Evolutionary conservation across 768 basidiomycete species (phyloP).

Genomic region (Paxillus involutus): DNA sequence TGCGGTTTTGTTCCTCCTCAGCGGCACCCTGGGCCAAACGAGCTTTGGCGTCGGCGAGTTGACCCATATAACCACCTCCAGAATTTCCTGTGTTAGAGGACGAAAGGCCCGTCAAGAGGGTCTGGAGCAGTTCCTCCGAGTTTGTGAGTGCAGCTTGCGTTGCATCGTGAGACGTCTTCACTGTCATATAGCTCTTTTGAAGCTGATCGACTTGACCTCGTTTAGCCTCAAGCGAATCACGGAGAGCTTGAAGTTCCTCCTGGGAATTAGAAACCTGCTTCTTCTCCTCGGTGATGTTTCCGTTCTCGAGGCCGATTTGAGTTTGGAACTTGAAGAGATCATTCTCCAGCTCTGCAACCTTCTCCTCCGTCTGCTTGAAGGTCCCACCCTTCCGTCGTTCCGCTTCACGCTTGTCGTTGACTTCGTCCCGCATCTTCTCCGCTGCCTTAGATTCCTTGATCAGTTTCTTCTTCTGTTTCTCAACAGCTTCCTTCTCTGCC

Average conservation of each 20-base stretch:
- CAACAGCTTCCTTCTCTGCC: slow-evolving; percentile 44
- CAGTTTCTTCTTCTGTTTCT: slow-evolving; percentile 50
- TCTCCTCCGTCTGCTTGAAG: slow-evolving; percentile 80
- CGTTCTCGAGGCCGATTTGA: slow-evolving; percentile 79
- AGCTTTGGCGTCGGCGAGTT: slow-evolving; percentile 82
- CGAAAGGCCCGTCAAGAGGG: slow-evolving; percentile 88
- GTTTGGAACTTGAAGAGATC: slow-evolving; percentile 79
- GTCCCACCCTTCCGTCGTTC: slow-evolving; percentile 94
- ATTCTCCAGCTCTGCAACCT: slow-evolving; percentile 76
- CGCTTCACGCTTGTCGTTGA: slow-evolving; percentile 75
- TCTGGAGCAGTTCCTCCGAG: slow-evolving; percentile 92
- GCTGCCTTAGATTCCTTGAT: slow-evolving; percentile 57
- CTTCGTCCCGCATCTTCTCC: slow-evolving; percentile 64
- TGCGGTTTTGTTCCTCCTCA: slow-evolving; percentile 80
- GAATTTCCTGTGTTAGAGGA: slow-evolving; percentile 62
- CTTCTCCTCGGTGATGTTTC: slow-evolving; percentile 78
- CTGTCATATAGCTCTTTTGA: slow-evolving; percentile 50
- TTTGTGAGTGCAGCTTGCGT: slow-evolving; percentile 62
- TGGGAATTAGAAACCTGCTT: slow-evolving; percentile 51
- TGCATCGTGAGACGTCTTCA: slow-evolving; percentile 69
- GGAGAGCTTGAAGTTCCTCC: slow-evolving; percentile 61
- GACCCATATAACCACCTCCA: slow-evolving; percentile 95
- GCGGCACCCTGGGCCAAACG: slow-evolving; percentile 74
- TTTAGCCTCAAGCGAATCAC: slow-evolving; percentile 57
- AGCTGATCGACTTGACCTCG: slow-evolving; percentile 56